phyloP scores from a whole-genome alignment of 2,329 filamentous ascomycete species.

The Aspergillus caelatus region DNA sequence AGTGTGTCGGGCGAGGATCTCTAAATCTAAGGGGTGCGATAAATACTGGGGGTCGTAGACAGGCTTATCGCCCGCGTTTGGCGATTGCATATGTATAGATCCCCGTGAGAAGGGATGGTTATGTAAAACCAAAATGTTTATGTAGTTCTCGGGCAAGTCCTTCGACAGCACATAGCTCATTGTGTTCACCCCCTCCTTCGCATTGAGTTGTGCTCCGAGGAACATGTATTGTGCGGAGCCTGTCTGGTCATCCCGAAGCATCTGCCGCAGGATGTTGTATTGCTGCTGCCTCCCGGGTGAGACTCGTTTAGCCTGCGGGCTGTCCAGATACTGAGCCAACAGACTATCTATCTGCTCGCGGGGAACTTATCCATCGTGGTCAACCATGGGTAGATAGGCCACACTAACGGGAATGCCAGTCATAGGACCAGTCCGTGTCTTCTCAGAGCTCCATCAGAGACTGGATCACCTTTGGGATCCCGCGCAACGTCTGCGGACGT shows the following conservation, averaged over 20 bases:
- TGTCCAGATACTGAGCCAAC: neutral
- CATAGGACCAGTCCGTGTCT: constrained; percentile 26
- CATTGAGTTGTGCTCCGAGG: constrained; percentile 6
- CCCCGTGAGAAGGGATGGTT: constrained; percentile 40
- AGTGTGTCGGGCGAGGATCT: constrained; percentile 41
- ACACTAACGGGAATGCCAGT: constrained; percentile 26
- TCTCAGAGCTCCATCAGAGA: constrained; percentile 24
- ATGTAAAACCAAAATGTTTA: constrained; percentile 22
- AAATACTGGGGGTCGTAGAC: constrained; percentile 51
- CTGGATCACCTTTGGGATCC: constrained; percentile 24
- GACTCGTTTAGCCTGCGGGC: no score
- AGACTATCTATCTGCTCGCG: constrained; percentile 13
- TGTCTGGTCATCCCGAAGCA: constrained; percentile 13
- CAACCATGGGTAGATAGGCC: constrained; percentile 30
- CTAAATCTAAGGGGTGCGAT: constrained; percentile 44
- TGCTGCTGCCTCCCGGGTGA: constrained; percentile 10
- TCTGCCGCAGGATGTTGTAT: constrained; percentile 17
- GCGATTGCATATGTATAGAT: constrained; percentile 33
- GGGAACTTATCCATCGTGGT: constrained; percentile 20
- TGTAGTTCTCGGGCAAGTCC: constrained; percentile 22
- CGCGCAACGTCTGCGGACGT: constrained; percentile 28
- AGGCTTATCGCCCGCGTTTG: constrained; percentile 37
- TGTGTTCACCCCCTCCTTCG: constrained; percentile 11
- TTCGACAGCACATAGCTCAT: constrained; percentile 19
- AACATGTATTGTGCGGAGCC: constrained; percentile 21